Base-by-base conservation (phyloP, 1,139 yeast genomes). In the Williopsis jadinii region DNA sequence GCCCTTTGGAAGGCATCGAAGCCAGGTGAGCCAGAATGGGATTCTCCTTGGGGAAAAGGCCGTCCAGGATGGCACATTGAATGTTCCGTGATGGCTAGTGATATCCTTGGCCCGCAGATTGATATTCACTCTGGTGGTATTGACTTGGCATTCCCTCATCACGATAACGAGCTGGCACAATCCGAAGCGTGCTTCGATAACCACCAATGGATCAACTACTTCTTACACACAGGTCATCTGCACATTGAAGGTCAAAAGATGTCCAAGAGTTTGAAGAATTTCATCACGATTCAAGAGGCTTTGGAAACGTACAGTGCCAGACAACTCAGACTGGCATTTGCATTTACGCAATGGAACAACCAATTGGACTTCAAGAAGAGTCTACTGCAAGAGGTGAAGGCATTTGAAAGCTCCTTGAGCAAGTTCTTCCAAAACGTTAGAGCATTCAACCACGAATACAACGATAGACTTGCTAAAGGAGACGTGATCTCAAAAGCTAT, bases 11-110 rank as follows among this genome's bases (percentile, higher is more conserved):
- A 92, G 62, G 80, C 92, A 2, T 84, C 95, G 12, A 92, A 92
- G 60, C 92, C 95, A 1, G 99, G 99, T 54, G 99, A 92, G 67
- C 99, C 99, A 14, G 75, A 80, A 36, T 92, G 98, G 97, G 74
- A 73, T 3, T 86, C 96, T 3, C 90, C 94, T 33, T 92, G 97
- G 97, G 98, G 98, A 30, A 71, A 73, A 45, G 99, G 98, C 38
- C 83, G 99, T 62, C 99, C 99, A 3, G 99, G 99, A 2, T 92
- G 99, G 99, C 99, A 92, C 61, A 92, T 92, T 62, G 99, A 92
- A 66, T 92, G 99, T 71, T 88, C 97, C 8, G 98, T 92, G 12
- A 92, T 92, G 99, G 98, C 98, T 1, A 76, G 92, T 41, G 95
- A 88, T 54, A 75, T 88, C 37, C 72, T 85, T 35, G 97, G 97